phyloP scores from a whole-genome alignment of 2,329 filamentous ascomycete genomes.

The Trichophyton benhamiae region DNA sequence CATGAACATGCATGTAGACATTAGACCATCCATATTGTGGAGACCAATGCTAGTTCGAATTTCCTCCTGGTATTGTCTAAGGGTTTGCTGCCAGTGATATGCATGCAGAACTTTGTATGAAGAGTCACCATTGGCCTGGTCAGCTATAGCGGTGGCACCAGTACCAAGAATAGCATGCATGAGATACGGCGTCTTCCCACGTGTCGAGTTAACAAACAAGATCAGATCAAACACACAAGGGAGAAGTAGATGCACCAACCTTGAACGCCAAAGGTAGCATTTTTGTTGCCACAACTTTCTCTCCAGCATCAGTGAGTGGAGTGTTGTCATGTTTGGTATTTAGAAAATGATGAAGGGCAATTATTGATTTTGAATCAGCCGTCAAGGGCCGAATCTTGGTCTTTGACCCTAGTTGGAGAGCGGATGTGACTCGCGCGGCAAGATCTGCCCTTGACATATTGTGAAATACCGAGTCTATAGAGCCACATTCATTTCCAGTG shows the following conservation, averaged over 20 bases:
- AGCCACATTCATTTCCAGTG: neutral
- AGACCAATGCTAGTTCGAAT: constrained; percentile 17
- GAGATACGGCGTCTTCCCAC: constrained; percentile 23
- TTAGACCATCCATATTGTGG: constrained; percentile 28
- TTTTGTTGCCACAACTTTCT: constrained; percentile 16
- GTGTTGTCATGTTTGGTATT: constrained; percentile 12
- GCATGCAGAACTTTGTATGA: constrained; percentile 21
- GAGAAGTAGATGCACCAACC: constrained; percentile 14
- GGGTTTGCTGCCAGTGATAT: constrained; percentile 29
- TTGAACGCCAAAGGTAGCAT: constrained; percentile 23
- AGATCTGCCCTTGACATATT: constrained; percentile 10
- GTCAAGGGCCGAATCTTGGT: constrained; percentile 1
- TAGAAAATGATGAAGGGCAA: constrained; percentile 23
- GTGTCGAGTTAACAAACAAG: neutral
- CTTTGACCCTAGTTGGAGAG: constrained; percentile 13
- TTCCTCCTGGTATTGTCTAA: constrained; percentile 25
- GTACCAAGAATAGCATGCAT: constrained; percentile 28
- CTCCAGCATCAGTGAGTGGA: constrained; percentile 11
- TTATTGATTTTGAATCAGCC: constrained; percentile 10
- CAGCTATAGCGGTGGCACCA: constrained; percentile 23
- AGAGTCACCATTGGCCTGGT: constrained; percentile 18
- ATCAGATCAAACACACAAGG: neutral
- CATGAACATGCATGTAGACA: constrained; percentile 28
- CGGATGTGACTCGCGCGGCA: constrained; percentile 15
- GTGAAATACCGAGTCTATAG: neutral